phyloP scores from a whole-genome alignment of 441 rosid genomes.

The Gossypium schwendimanii region DNA sequence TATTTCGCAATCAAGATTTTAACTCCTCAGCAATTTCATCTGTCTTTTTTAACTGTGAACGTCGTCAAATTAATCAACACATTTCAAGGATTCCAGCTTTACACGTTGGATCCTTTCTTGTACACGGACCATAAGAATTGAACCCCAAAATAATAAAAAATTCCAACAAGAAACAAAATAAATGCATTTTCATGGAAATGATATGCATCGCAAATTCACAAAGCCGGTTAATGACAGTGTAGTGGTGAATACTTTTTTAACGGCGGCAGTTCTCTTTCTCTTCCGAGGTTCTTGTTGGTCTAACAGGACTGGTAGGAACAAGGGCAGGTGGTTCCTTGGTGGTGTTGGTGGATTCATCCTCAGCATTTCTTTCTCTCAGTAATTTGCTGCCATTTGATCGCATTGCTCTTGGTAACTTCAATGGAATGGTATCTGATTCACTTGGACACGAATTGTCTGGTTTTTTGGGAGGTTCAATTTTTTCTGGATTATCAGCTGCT shows the following conservation, averaged over 20 bases:
- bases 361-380: slow-evolving; percentile 81
- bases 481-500: slow-evolving; percentile 15
- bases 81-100: background rate
- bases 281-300: too few relatives aligned
- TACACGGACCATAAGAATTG: background rate
- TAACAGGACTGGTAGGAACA: too few relatives aligned
- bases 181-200: background rate
- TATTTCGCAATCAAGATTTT: too few relatives aligned
- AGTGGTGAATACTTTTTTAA: background rate
- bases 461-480: slow-evolving; percentile 22
- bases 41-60: background rate
- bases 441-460: slow-evolving; percentile 23
- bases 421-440: slow-evolving; percentile 34
- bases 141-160: background rate
- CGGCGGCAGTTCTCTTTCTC: too few relatives aligned
- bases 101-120: slow-evolving; percentile 4
- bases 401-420: slow-evolving; percentile 84
- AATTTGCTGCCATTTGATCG: slow-evolving; percentile 48
- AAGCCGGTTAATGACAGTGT: background rate
- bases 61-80: background rate
- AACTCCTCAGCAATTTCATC: background rate
- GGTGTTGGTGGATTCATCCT: slow-evolving; percentile 32
- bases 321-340: too few relatives aligned
- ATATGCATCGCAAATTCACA: too few relatives aligned
- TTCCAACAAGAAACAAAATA: background rate